These are phyloP conservation scores for Brassica incana DNA, from an alignment of 345 rosid species.

Conservation along the genomic window DNA sequence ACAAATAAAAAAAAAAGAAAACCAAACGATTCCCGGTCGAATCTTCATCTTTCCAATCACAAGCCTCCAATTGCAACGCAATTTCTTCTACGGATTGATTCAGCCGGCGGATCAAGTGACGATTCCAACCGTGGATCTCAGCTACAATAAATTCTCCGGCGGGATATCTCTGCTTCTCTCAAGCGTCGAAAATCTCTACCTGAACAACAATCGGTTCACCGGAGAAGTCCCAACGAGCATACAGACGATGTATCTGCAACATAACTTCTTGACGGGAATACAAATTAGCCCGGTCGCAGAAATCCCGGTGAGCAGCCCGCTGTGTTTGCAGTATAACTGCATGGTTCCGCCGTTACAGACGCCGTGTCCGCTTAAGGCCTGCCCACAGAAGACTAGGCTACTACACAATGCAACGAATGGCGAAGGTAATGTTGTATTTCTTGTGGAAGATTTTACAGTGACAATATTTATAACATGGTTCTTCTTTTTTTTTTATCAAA, in stretches of 20 bases:
- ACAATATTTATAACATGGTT: neutral
- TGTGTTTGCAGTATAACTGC: conserved; percentile 92
- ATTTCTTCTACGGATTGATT: conserved; percentile 63
- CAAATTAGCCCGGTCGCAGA: conserved; percentile 86
- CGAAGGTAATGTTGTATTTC: conserved; percentile 42
- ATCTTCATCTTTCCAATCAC: conserved; percentile 66
- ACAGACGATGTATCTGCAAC: conserved; percentile 77
- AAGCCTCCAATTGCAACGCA: conserved; percentile 78
- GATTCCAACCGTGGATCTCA: conserved; percentile 73
- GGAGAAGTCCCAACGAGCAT: conserved; percentile 85
- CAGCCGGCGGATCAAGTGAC: conserved; percentile 63
- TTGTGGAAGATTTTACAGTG: neutral
- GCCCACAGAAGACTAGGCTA: conserved; percentile 73
- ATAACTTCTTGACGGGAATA: conserved; percentile 86
- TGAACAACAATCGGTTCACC: conserved; percentile 85
- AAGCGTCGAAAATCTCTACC: conserved; percentile 75
- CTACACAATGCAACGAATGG: conserved; percentile 72
- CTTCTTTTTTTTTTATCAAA: too few species aligned
- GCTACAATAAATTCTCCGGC: conserved; percentile 82
- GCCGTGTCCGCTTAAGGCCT: conserved; percentile 86
- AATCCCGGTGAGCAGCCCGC: conserved; percentile 75
- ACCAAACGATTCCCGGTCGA: conserved; percentile 45
- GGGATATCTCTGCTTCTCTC: conserved; percentile 75
- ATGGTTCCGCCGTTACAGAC: conserved; percentile 92
- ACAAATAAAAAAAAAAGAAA: too few species aligned